Percentiles rank a stretch among this genome's conserved stretches.
Evolutionary conservation across 352 stramenopile genomes (phyloP).

Genomic region (Phytophthora idaei): DNA sequence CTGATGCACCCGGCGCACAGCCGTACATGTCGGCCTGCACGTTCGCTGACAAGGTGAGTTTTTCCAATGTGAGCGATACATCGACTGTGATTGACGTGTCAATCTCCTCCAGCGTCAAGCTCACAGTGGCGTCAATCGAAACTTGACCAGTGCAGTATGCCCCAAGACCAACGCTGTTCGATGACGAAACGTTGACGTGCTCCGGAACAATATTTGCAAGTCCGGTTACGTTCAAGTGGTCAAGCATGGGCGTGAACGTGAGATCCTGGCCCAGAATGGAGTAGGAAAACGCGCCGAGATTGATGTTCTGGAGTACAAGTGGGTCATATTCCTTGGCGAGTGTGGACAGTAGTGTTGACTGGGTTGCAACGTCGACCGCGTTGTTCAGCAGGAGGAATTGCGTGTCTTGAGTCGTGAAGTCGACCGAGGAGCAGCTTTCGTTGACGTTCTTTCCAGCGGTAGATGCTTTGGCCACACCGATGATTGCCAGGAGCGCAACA

Average conservation of each 20-base stretch:
- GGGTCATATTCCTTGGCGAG: conserved; percentile 43
- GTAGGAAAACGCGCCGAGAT: conserved; percentile 48
- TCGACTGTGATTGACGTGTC: conserved; percentile 42
- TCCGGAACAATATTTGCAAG: conserved; percentile 45
- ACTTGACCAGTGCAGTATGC: conserved; percentile 43
- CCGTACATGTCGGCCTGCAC: conserved; percentile 38
- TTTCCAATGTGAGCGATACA: conserved; percentile 38
- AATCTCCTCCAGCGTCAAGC: conserved; percentile 48
- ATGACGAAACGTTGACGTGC: conserved; percentile 45
- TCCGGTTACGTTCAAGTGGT: conserved; percentile 46
- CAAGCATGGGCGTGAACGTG: conserved; percentile 49
- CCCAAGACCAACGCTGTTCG: conserved; percentile 42
- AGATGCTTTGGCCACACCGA: not conserved
- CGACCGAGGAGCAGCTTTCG: conserved; percentile 39
- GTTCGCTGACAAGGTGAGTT: conserved; percentile 33
- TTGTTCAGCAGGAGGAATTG: conserved; percentile 57
- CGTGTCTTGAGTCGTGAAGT: conserved; percentile 45
- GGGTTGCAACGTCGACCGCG: conserved; percentile 26
- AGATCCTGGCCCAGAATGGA: conserved; percentile 52
- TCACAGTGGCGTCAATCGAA: conserved; percentile 37
- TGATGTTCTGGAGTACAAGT: conserved; percentile 43
- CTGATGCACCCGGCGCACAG: conserved; percentile 32
- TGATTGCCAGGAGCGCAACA: not conserved
- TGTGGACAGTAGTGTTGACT: conserved; percentile 25
- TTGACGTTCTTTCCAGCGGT: conserved; percentile 7